Percentiles rank a stretch among this genome's conserved stretches.
phyloP scores from a whole-genome alignment of 2,329 filamentous ascomycete species.

The Stachybotrys echinatus region DNA sequence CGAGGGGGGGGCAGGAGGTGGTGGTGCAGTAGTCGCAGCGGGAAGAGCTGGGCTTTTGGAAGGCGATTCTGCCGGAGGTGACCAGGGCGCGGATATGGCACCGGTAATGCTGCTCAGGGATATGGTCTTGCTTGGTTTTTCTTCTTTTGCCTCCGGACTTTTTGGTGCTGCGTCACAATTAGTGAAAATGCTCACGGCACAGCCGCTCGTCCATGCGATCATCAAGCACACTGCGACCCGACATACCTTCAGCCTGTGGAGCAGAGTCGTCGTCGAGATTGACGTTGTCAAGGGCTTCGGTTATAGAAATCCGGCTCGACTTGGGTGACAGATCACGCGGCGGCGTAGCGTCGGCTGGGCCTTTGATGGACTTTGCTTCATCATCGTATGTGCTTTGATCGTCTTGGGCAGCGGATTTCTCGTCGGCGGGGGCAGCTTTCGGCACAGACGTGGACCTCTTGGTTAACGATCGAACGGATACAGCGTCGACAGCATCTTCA shows the following conservation, averaged over 20 bases:
- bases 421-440: constrained; percentile 16
- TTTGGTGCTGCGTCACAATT: constrained; percentile 21
- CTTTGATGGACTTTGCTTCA: constrained; percentile 8
- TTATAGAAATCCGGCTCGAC: constrained; percentile 40
- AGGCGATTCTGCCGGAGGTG: constrained; percentile 47
- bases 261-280: constrained; percentile 58
- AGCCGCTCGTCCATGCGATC: neutral
- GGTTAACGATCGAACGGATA: constrained; percentile 60
- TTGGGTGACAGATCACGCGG: constrained; percentile 30
- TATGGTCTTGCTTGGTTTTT: constrained; percentile 47
- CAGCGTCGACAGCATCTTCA: constrained; percentile 72
- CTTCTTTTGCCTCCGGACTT: constrained; percentile 25
- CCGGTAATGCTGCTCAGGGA: constrained; percentile 68
- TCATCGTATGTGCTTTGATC: constrained; percentile 4
- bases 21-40: constrained; percentile 21
- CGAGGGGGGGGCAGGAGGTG: constrained; percentile 30
- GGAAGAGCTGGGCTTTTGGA: constrained; percentile 37
- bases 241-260: constrained; percentile 25
- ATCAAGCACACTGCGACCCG: neutral
- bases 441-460: constrained; percentile 33
- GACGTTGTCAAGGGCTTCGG: constrained; percentile 53
- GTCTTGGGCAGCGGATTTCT: constrained; percentile 8
- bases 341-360: constrained; percentile 11
- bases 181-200: constrained; percentile 1
- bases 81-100: constrained; percentile 68